These are phyloP conservation scores for Pythium diclinum DNA, from an alignment of 352 stramenopile genomes.

Conservation along the genomic window DNA sequence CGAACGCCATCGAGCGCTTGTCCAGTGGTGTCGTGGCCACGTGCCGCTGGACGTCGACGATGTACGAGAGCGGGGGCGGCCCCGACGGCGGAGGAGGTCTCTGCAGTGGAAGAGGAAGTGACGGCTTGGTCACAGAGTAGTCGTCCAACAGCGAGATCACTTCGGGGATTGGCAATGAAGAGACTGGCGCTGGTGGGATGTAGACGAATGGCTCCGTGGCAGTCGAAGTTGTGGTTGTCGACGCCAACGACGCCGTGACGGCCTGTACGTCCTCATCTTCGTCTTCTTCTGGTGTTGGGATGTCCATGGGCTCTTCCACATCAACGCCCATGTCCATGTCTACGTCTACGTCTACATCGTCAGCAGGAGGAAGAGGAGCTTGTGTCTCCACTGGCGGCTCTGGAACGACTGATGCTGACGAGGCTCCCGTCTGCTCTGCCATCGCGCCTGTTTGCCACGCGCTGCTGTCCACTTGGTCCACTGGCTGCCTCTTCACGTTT, in stretches of 20 bases:
- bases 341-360: background rate
- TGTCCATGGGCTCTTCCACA: constrained; percentile 36
- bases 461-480: background rate
- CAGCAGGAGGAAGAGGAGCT: too few relatives aligned
- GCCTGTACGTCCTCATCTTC: constrained; percentile 24
- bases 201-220: background rate
- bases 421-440: too few relatives aligned
- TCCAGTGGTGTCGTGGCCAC: constrained; percentile 37
- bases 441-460: background rate
- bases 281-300: constrained; percentile 30
- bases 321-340: constrained; percentile 26
- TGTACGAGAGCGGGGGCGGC: constrained; percentile 35
- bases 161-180: background rate
- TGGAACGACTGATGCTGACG: background rate
- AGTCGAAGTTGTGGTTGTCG: constrained; percentile 2
- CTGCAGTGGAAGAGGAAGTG: background rate
- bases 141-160: constrained; percentile 15
- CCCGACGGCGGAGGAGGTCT: constrained; percentile 3
- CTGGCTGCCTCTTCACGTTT: background rate
- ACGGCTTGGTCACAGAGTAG: background rate
- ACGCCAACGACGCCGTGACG: constrained; percentile 6
- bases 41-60: constrained; percentile 40
- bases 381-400: background rate
- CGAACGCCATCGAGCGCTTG: constrained; percentile 48
- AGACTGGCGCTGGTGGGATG: background rate